Percentiles rank a stretch among this genome's conserved stretches.
phyloP scores from a whole-genome alignment of 495 filamentous ascomycete genomes.

The Margaritispora aquatica region DNA sequence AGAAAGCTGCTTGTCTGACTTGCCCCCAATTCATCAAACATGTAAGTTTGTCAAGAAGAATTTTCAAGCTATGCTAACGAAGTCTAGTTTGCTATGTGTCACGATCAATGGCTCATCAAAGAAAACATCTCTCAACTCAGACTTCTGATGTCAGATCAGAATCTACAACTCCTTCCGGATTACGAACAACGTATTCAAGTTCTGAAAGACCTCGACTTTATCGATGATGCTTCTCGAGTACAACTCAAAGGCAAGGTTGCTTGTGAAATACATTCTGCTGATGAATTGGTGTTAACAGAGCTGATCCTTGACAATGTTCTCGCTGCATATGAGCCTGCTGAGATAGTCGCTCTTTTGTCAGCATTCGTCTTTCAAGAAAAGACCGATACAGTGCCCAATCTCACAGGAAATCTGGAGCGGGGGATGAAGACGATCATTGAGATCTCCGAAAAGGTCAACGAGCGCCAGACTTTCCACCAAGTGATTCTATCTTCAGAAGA shows the following conservation, averaged over 20 bases:
- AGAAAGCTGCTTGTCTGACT: constrained; percentile 49
- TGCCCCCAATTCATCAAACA: constrained; percentile 82
- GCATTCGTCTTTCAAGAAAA: constrained; percentile 99
- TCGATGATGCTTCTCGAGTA: constrained; percentile 76
- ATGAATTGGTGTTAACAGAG: constrained; percentile 95
- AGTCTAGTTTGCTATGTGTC: constrained; percentile 74
- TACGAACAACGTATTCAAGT: constrained; percentile 94
- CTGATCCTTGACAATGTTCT: constrained; percentile 94
- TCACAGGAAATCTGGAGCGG: constrained; percentile 76
- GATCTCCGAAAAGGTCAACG: constrained; percentile 86
- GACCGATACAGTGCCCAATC: constrained; percentile 74
- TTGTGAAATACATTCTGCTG: constrained; percentile 96
- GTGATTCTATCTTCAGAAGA: constrained; percentile 86
- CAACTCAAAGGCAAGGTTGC: constrained; percentile 97
- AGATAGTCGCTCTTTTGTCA: constrained; percentile 90
- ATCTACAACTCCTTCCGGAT: constrained; percentile 93
- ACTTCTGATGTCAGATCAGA: constrained; percentile 88
- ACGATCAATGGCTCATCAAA: constrained; percentile 90
- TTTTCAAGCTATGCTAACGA: constrained; percentile 4
- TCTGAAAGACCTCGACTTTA: constrained; percentile 81
- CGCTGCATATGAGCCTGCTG: constrained; percentile 89
- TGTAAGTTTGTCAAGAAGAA: constrained; percentile 42
- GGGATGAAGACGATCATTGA: constrained; percentile 81
- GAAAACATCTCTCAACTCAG: constrained; percentile 83
- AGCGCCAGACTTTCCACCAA: constrained; percentile 78